These are phyloP conservation scores for Globisporangium middletonii DNA, from an alignment of 352 stramenopile genomes.

Conservation along the genomic window DNA sequence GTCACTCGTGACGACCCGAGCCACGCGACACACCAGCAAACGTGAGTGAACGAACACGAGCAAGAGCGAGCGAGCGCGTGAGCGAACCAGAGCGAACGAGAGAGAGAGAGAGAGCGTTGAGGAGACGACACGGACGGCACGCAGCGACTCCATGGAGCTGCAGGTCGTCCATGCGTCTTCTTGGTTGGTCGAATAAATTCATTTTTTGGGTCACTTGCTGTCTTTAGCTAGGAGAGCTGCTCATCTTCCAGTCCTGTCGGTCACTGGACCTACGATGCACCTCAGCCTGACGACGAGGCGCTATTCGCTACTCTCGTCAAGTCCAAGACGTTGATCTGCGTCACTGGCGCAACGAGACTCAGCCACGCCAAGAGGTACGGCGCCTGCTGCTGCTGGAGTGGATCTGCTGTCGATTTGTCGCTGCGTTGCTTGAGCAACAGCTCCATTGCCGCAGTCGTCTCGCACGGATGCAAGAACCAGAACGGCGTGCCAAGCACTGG, in stretches of 20 bases:
- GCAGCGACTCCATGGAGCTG: neutral
- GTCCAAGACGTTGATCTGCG: constrained; percentile 20
- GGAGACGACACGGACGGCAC: neutral
- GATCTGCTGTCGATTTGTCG: neutral
- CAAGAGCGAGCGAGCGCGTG: constrained; percentile 13
- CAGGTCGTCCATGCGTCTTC: neutral
- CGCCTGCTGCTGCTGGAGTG: constrained; percentile 1
- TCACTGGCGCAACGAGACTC: constrained; percentile 67
- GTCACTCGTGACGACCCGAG: too few species aligned
- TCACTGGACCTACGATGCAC: too few species aligned
- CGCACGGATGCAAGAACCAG: constrained; percentile 73
- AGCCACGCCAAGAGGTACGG: constrained; percentile 65
- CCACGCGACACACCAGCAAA: neutral
- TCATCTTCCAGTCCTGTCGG: too few species aligned
- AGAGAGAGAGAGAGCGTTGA: constrained; percentile 17
- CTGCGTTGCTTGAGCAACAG: constrained; percentile 29
- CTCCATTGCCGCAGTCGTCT: constrained; percentile 62
- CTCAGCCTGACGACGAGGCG: too few species aligned
- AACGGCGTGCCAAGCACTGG: constrained; percentile 60
- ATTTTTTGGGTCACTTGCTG: constrained; percentile 13
- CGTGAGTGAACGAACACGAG: neutral
- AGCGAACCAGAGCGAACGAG: constrained; percentile 30
- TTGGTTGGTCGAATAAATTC: constrained; percentile 18
- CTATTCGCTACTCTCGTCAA: neutral
- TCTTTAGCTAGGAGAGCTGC: neutral